phyloP scores from a whole-genome alignment of 345 rosid species.

The Moringa oleifera region DNA sequence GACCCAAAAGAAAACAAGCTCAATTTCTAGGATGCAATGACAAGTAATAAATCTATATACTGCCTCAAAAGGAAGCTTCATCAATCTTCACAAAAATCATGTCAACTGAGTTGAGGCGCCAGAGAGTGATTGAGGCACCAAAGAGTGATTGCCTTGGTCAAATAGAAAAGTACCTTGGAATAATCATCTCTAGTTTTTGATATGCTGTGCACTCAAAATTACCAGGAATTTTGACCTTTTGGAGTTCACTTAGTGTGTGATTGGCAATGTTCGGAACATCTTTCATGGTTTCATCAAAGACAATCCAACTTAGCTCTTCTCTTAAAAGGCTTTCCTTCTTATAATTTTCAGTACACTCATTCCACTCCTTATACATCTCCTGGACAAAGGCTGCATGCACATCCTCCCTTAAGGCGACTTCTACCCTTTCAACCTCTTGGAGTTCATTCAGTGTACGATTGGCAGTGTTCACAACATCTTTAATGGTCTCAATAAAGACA shows the following conservation, averaged over 20 bases:
- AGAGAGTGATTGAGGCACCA: too few species aligned
- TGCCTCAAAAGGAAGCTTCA: background rate
- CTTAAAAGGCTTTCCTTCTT: constrained; percentile 10
- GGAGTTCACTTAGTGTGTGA: constrained; percentile 3
- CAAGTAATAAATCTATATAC: background rate
- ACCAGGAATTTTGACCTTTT: constrained; percentile 9
- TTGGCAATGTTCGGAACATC: constrained; percentile 15
- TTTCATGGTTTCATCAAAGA: constrained; percentile 29
- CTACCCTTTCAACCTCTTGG: constrained; percentile 12
- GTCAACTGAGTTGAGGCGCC: background rate
- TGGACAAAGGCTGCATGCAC: constrained; percentile 8
- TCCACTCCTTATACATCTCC: constrained; percentile 25
- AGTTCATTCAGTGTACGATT: constrained; percentile 10
- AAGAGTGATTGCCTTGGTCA: background rate
- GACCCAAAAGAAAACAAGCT: too few species aligned
- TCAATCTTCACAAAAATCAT: background rate
- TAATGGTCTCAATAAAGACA: constrained; percentile 29
- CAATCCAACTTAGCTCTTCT: constrained; percentile 32
- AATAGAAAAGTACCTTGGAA: constrained; percentile 35
- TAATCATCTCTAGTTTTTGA: constrained; percentile 27
- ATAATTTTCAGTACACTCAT: constrained; percentile 14
- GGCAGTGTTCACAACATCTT: constrained; percentile 10
- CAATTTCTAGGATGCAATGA: too few species aligned
- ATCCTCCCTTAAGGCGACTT: too few species aligned
- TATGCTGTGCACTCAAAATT: constrained; percentile 25